A percentile compares a stretch with the other conserved stretches of the same genome.
Conservation (phyloP, 768 basidiomycete species). For the Amanita pseudoporphyria region DNA sequence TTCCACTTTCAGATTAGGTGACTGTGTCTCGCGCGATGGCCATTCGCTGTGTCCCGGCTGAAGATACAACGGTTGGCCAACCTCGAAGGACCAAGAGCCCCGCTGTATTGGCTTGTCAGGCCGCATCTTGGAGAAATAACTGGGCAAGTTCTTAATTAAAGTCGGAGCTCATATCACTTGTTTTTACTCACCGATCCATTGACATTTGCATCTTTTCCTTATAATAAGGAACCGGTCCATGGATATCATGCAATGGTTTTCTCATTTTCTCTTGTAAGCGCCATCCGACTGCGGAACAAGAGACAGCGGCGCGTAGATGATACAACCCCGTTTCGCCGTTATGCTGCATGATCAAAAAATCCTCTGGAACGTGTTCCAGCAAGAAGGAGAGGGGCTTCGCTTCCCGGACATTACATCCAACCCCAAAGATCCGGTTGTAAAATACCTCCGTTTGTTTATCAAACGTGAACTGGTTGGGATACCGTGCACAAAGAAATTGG, state of each 20-base stretch:
- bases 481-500: slow-evolving; percentile 46
- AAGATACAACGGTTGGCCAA: slow-evolving; percentile 38
- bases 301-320: slow-evolving; percentile 33
- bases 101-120: slow-evolving; percentile 41
- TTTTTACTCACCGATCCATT: slow-evolving; percentile 33
- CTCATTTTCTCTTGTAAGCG: slow-evolving; percentile 39
- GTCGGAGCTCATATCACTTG: background rate
- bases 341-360: slow-evolving; percentile 33
- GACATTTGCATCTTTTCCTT: slow-evolving; percentile 38
- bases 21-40: slow-evolving; percentile 21
- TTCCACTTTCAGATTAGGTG: slow-evolving; percentile 25
- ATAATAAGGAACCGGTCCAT: slow-evolving; percentile 39
- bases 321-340: slow-evolving; percentile 36
- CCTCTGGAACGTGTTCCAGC: slow-evolving; percentile 43
- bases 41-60: slow-evolving; percentile 31
- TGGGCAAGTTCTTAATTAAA: slow-evolving; percentile 12
- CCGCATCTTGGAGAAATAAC: slow-evolving; percentile 39
- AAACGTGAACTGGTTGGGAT: slow-evolving; percentile 41
- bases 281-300: slow-evolving; percentile 41
- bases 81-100: slow-evolving; percentile 41
- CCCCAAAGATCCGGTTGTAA: slow-evolving; percentile 31
- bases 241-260: slow-evolving; percentile 34
- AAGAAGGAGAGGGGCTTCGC: slow-evolving; percentile 32
- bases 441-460: slow-evolving; percentile 26
- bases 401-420: slow-evolving; percentile 17